Percentiles rank a stretch among this genome's conserved stretches.
phyloP scores from a whole-genome alignment of 2,329 filamentous ascomycete species.

The Cladosporium sp. region DNA sequence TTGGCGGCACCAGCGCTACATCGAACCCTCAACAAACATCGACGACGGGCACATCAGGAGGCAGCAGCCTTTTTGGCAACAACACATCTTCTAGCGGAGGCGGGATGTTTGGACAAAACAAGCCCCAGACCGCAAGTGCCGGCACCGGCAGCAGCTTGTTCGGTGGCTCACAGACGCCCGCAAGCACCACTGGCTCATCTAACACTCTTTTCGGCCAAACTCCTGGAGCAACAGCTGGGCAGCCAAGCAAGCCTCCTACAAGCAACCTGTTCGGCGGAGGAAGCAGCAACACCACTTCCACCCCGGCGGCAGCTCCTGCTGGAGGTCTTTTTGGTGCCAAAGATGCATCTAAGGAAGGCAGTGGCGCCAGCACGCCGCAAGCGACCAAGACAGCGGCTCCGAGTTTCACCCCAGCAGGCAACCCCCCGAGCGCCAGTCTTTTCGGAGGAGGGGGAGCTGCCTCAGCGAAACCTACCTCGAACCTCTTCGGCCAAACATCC shows the following conservation, averaged over 20 bases:
- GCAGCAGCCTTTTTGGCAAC: background rate
- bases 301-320: constrained; percentile 1
- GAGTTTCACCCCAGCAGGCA: constrained; percentile 27
- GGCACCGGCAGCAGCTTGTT: constrained; percentile 9
- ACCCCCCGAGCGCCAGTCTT: constrained; percentile 15
- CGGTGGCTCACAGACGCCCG: constrained; percentile 14
- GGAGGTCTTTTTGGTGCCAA: constrained; percentile 8
- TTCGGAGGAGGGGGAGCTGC: constrained; percentile 3
- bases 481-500: constrained; percentile 13
- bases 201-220: background rate
- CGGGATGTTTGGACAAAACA: constrained; percentile 2
- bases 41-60: constrained; percentile 15
- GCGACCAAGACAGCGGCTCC: constrained; percentile 16
- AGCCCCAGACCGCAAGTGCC: background rate
- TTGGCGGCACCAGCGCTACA: constrained; percentile 9
- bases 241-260: constrained; percentile 7
- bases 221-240: background rate
- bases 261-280: constrained; percentile 7
- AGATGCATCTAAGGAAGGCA: constrained; percentile 1
- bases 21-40: constrained; percentile 18
- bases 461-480: constrained; percentile 8
- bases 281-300: constrained; percentile 1
- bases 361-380: constrained; percentile 20
- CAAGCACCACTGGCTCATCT: constrained; percentile 3
- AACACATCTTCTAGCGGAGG: background rate